Percentiles rank a stretch among this genome's conserved stretches.
phyloP scores from a whole-genome alignment of 495 filamentous ascomycete species.

The Penicillium longicatenatum region DNA sequence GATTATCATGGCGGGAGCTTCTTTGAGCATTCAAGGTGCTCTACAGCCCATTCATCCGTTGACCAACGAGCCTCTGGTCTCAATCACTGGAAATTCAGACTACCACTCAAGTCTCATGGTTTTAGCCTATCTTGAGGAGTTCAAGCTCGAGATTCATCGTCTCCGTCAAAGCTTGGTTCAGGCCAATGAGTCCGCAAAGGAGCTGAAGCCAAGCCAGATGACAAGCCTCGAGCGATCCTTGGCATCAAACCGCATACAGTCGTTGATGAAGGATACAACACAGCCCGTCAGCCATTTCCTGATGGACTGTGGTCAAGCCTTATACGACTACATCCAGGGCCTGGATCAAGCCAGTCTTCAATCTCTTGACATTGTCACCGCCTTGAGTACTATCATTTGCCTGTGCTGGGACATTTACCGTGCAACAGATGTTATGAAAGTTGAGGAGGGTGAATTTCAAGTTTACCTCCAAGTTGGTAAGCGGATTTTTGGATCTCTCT shows the following conservation, averaged over 20 bases:
- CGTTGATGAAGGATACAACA: constrained; percentile 67
- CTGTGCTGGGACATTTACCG: constrained; percentile 61
- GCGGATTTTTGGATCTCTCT: constrained; percentile 34
- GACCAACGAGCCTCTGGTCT: constrained; percentile 45
- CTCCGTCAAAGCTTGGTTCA: constrained; percentile 37
- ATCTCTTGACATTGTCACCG: constrained; percentile 28
- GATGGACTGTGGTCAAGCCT: constrained; percentile 42
- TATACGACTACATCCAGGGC: constrained; percentile 43
- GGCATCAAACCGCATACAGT: constrained; percentile 56
- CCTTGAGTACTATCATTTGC: constrained; percentile 49
- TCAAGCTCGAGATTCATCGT: constrained; percentile 41
- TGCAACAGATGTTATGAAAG: constrained; percentile 41
- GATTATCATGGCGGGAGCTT: constrained; percentile 29
- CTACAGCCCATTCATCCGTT: constrained; percentile 46
- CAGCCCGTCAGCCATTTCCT: constrained; percentile 51
- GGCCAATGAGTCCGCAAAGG: constrained; percentile 40
- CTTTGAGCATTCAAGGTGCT: constrained; percentile 33
- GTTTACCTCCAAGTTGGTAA: constrained; percentile 52
- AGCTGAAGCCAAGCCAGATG: constrained; percentile 61
- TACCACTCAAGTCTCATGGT: constrained; percentile 28
- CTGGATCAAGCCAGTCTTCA: constrained; percentile 32
- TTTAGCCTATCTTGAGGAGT: constrained; percentile 43
- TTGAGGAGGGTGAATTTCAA: constrained; percentile 59
- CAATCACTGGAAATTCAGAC: constrained; percentile 28
- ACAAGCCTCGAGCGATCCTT: constrained; percentile 70